Percentiles rank a stretch among this genome's conserved stretches.
These are phyloP conservation scores for Sphagnum contortum DNA, from an alignment of 225 moss, liverwort and hornwort genomes.

Conservation along the genomic window DNA sequence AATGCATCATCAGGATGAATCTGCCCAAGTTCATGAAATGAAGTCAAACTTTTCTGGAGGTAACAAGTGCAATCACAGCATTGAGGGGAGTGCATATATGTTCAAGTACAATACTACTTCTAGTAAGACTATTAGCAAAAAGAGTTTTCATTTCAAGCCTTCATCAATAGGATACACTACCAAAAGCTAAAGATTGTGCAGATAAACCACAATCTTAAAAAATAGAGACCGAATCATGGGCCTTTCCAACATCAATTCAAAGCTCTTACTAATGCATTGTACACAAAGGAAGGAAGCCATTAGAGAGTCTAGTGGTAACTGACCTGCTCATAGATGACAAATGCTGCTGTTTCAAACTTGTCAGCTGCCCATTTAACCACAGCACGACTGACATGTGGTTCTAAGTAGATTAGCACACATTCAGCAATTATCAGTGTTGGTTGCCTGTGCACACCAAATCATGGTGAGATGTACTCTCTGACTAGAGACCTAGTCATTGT, in stretches of 20 bases:
- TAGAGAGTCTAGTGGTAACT: too few species aligned
- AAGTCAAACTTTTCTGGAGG: not conserved
- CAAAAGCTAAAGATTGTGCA: too few species aligned
- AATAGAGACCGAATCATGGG: too few species aligned
- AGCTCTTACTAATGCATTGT: too few species aligned
- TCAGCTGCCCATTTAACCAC: conserved; percentile 84
- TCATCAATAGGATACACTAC: too few species aligned
- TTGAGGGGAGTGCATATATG: not conserved
- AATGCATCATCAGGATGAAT: conserved; percentile 97
- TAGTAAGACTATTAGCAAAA: too few species aligned
- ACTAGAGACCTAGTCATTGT: not conserved
- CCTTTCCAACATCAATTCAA: too few species aligned
- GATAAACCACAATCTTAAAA: too few species aligned
- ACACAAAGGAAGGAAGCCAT: too few species aligned
- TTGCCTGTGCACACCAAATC: conserved; percentile 26
- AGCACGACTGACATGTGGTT: conserved; percentile 64
- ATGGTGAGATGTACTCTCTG: not conserved
- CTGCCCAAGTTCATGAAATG: conserved; percentile 27
- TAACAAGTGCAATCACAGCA: not conserved
- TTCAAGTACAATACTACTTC: too few species aligned
- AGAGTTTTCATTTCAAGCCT: too few species aligned
- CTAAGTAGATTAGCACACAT: conserved; percentile 91
- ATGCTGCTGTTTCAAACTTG: conserved; percentile 56
- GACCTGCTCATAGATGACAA: conserved; percentile 94
- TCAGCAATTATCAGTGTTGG: conserved; percentile 86